A percentile compares a stretch with the other conserved stretches of the same genome.
Conservation (phyloP, 352 stramenopile genomes). For the Ophiocytium majus region DNA sequence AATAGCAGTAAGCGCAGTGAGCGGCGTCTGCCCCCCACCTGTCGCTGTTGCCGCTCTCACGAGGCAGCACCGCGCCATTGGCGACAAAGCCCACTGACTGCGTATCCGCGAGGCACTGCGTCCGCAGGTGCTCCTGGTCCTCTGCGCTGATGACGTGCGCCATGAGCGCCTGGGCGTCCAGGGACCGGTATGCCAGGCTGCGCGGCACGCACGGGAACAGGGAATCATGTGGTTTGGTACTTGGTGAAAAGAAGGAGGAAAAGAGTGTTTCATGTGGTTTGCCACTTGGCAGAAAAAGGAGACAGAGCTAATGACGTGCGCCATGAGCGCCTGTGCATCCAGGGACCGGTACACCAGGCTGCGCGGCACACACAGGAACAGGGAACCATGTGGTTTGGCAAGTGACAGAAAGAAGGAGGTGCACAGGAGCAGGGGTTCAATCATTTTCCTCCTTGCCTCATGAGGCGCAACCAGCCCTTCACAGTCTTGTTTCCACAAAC, state of each 20-base stretch:
- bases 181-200: constrained; percentile 70
- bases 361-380: constrained; percentile 61
- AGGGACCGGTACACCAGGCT: constrained; percentile 73
- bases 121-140: constrained; percentile 76
- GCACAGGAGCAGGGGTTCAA: no score
- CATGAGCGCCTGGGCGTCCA: constrained; percentile 70
- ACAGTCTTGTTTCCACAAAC: no score
- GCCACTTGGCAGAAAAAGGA: no score
- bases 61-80: constrained; percentile 84
- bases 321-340: constrained; percentile 67
- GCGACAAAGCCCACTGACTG: constrained; percentile 87
- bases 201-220: no score
- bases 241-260: no score
- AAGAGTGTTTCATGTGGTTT: no score
- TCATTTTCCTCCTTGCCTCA: no score
- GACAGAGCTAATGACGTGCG: constrained; percentile 79
- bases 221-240: no score
- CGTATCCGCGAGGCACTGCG: constrained; percentile 70
- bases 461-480: no score
- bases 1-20: no score
- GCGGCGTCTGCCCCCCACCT: constrained; percentile 26
- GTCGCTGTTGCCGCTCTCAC: constrained; percentile 73
- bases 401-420: no score
- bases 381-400: no score
- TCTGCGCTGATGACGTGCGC: constrained; percentile 82